These are phyloP conservation scores for Saksenaea vasiformis DNA, from an alignment of 371 early-diverging fungal species.

Conservation along the genomic window DNA sequence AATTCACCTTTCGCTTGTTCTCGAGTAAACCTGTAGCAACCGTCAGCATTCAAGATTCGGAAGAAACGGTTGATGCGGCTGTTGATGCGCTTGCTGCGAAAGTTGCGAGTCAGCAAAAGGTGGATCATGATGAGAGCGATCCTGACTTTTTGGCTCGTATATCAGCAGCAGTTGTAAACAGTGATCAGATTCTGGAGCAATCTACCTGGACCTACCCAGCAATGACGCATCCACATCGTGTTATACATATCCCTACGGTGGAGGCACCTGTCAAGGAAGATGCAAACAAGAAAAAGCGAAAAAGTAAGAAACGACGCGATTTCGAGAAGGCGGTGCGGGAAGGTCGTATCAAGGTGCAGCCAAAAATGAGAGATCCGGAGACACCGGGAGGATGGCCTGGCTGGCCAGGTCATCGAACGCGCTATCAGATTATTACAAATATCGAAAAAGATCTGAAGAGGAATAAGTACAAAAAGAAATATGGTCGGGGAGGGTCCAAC, in stretches of 20 bases:
- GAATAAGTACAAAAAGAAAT: constrained; percentile 6
- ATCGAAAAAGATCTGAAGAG: constrained; percentile 10
- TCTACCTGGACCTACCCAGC: constrained; percentile 34
- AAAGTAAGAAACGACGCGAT: constrained; percentile 48
- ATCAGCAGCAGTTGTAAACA: constrained; percentile 23
- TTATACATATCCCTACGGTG: constrained; percentile 21
- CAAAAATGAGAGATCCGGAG: constrained; percentile 40
- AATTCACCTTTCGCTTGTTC: constrained; percentile 40
- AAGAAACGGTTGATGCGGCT: constrained; percentile 14
- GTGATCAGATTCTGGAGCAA: constrained; percentile 35
- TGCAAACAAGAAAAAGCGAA: constrained; percentile 27
- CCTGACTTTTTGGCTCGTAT: constrained; percentile 34
- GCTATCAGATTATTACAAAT: constrained; percentile 28
- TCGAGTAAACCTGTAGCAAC: constrained; percentile 35
- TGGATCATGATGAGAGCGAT: constrained; percentile 46
- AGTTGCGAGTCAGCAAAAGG: constrained; percentile 29
- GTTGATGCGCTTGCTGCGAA: constrained; percentile 18
- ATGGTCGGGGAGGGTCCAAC: not conserved
- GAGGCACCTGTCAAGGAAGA: constrained; percentile 11
- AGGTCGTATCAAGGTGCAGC: constrained; percentile 24
- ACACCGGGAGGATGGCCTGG: constrained; percentile 51
- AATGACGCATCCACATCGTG: constrained; percentile 18
- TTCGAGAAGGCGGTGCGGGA: constrained; percentile 40
- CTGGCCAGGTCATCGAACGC: constrained; percentile 46
- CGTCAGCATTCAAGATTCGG: constrained; percentile 32